Conservation (phyloP, 2,329 filamentous ascomycete genomes). For the Ramichloridium luteum region DNA sequence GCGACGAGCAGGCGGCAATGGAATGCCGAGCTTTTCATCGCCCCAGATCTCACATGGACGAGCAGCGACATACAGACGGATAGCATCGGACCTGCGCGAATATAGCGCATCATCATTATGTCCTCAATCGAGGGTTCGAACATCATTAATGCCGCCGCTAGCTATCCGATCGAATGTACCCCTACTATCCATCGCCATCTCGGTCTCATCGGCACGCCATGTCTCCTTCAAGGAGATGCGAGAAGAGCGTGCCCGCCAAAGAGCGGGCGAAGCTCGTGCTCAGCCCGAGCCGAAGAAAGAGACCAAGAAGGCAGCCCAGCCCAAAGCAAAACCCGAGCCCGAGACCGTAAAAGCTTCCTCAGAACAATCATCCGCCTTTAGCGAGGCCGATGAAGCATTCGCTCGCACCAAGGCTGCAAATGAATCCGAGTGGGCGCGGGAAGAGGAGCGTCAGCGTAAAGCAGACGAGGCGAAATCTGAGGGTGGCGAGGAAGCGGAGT, state of each 20-base stretch:
- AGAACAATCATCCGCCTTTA: slow-evolving; percentile 17
- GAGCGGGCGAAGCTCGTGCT: slow-evolving; percentile 24
- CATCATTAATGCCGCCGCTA: slow-evolving; percentile 20
- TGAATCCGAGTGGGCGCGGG: slow-evolving; percentile 28
- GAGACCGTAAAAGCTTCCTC: slow-evolving; percentile 12
- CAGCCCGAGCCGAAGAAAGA: slow-evolving; percentile 27
- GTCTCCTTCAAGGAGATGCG: slow-evolving; percentile 32
- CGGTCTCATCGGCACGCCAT: slow-evolving; percentile 30
- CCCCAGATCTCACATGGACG: slow-evolving; percentile 31
- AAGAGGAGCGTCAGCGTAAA: slow-evolving; percentile 29
- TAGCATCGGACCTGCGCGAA: slow-evolving; percentile 22
- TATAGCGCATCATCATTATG: slow-evolving; percentile 22
- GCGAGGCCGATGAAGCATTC: slow-evolving; percentile 25
- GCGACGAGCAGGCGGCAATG: slow-evolving; percentile 28
- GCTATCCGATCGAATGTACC: slow-evolving; percentile 34
- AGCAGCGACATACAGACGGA: slow-evolving; percentile 37
- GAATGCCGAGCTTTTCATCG: slow-evolving; percentile 27
- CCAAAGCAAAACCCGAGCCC: slow-evolving; percentile 19
- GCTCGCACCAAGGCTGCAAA: slow-evolving; percentile 25
- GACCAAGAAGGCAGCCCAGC: slow-evolving; percentile 9
- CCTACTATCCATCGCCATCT: slow-evolving; percentile 31
- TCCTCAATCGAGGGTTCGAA: slow-evolving; percentile 13
- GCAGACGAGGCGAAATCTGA: slow-evolving; percentile 17
- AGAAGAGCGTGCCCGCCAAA: slow-evolving; percentile 25
- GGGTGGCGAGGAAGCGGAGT: slow-evolving; percentile 31